These are phyloP conservation scores for Cercospora citrullina DNA, from an alignment of 2,329 filamentous ascomycete species.

Conservation along the genomic window DNA sequence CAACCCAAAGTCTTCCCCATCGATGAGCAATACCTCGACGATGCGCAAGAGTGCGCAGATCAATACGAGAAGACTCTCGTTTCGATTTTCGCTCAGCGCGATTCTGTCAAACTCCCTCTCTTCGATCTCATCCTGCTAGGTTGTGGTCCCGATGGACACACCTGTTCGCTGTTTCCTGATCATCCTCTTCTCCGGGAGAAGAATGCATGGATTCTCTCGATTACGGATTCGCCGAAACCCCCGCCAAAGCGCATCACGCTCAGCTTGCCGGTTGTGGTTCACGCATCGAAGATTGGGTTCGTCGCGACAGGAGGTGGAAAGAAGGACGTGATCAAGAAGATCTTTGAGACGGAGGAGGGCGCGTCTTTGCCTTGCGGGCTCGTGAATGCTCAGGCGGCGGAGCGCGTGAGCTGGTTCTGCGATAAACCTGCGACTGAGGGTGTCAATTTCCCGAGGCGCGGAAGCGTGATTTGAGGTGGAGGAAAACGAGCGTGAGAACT, in stretches of 20 bases:
- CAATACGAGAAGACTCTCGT: slow-evolving; percentile 89
- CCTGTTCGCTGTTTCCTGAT: slow-evolving; percentile 91
- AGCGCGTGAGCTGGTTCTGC: slow-evolving; percentile 93
- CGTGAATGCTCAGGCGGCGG: slow-evolving; percentile 79
- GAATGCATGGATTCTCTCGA: slow-evolving; percentile 87
- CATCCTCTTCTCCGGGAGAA: slow-evolving; percentile 83
- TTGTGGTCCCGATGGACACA: slow-evolving; percentile 94
- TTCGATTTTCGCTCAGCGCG: slow-evolving; percentile 80
- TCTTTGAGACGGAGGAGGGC: slow-evolving; percentile 77
- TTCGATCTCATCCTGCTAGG: slow-evolving; percentile 94
- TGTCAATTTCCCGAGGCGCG: slow-evolving; percentile 74
- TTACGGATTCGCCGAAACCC: slow-evolving; percentile 92
- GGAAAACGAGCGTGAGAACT: background rate
- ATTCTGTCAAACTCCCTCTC: slow-evolving; percentile 90
- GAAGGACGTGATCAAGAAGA: slow-evolving; percentile 87
- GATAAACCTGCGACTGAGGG: slow-evolving; percentile 83
- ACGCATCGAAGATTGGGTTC: slow-evolving; percentile 84
- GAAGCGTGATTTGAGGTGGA: slow-evolving; percentile 48
- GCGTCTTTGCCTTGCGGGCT: slow-evolving; percentile 77
- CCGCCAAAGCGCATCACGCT: slow-evolving; percentile 88
- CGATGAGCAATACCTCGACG: slow-evolving; percentile 66
- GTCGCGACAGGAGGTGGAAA: slow-evolving; percentile 87
- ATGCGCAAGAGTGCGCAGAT: slow-evolving; percentile 89
- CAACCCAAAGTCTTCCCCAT: slow-evolving; percentile 77
- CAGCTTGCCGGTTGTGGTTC: slow-evolving; percentile 84